phyloP scores from a whole-genome alignment of 2,329 filamentous ascomycete genomes.

The Beauveria caledonica region DNA sequence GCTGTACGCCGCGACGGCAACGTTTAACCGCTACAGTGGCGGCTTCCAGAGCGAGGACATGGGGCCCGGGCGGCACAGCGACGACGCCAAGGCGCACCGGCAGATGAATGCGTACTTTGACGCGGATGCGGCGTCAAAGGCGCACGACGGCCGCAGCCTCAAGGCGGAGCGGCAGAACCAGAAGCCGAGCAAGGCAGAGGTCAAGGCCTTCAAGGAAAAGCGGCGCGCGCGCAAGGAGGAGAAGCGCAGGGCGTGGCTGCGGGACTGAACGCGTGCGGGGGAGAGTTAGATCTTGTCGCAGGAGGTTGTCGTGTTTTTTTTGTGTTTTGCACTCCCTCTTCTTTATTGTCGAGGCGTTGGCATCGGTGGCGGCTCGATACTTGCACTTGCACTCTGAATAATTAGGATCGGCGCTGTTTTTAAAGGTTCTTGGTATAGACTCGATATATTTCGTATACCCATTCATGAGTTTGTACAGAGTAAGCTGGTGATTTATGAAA shows the following conservation, averaged over 20 bases:
- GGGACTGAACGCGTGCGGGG: conserved; percentile 50
- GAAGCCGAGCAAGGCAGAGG: conserved; percentile 74
- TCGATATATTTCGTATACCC: neutral
- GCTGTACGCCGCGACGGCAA: conserved; percentile 58
- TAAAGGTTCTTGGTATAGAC: neutral
- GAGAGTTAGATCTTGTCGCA: neutral
- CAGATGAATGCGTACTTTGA: conserved; percentile 96
- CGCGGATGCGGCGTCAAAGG: conserved; percentile 86
- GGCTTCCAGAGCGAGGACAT: conserved; percentile 63
- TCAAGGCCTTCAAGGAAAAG: conserved; percentile 90
- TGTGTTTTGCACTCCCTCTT: neutral
- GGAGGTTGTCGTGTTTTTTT: neutral
- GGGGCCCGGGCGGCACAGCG: conserved; percentile 68
- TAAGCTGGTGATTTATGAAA: neutral
- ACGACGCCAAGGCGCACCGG: conserved; percentile 76
- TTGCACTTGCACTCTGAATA: neutral
- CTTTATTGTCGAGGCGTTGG: neutral
- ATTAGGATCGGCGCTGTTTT: neutral
- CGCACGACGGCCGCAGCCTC: conserved; percentile 80
- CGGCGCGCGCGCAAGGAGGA: conserved; percentile 84
- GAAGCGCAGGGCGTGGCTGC: conserved; percentile 84
- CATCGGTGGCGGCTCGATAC: neutral
- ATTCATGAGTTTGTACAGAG: neutral
- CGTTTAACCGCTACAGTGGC: conserved; percentile 90
- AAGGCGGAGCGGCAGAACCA: conserved; percentile 84